phyloP scores from a whole-genome alignment of 1,284 basidiomycete genomes.

The Papiliotrema fonsecae region DNA sequence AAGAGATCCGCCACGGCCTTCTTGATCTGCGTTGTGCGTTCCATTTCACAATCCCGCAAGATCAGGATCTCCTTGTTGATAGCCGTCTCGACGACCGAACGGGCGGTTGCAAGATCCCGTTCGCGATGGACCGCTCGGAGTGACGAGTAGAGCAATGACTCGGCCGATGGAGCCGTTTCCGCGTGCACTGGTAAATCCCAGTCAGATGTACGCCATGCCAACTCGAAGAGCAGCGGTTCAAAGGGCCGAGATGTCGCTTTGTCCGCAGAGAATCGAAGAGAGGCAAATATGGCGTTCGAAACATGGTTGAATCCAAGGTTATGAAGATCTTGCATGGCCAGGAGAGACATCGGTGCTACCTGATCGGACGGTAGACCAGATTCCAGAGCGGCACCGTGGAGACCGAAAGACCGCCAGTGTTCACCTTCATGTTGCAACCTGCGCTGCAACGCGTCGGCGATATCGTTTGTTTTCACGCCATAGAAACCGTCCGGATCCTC shows the following conservation, averaged over 20 bases:
- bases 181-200: slow-evolving; percentile 78
- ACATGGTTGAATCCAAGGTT: slow-evolving; percentile 82
- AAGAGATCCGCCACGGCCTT: slow-evolving; percentile 64
- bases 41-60: slow-evolving; percentile 63
- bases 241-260: slow-evolving; percentile 16
- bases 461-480: slow-evolving; percentile 73
- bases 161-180: slow-evolving; percentile 44
- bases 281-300: slow-evolving; percentile 51
- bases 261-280: slow-evolving; percentile 1
- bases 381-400: slow-evolving; percentile 80
- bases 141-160: slow-evolving; percentile 67
- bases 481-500: slow-evolving; percentile 98
- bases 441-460: slow-evolving; percentile 70
- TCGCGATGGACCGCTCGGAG: slow-evolving; percentile 73
- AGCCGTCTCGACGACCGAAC: slow-evolving; percentile 53
- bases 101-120: slow-evolving; percentile 55
- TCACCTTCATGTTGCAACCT: slow-evolving; percentile 87
- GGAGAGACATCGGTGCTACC: slow-evolving; percentile 18
- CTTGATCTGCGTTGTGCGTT: slow-evolving; percentile 70
- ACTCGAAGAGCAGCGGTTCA: slow-evolving; percentile 62
- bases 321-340: slow-evolving; percentile 62
- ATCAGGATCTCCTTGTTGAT: slow-evolving; percentile 60
- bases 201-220: slow-evolving; percentile 83
- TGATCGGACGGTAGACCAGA: slow-evolving; percentile 45
- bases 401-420: slow-evolving; percentile 84